A percentile compares a stretch with the other conserved stretches of the same genome.
Evolutionary conservation across 2,329 filamentous ascomycete species (phyloP).

Genomic region (Monosporascus sp.): DNA sequence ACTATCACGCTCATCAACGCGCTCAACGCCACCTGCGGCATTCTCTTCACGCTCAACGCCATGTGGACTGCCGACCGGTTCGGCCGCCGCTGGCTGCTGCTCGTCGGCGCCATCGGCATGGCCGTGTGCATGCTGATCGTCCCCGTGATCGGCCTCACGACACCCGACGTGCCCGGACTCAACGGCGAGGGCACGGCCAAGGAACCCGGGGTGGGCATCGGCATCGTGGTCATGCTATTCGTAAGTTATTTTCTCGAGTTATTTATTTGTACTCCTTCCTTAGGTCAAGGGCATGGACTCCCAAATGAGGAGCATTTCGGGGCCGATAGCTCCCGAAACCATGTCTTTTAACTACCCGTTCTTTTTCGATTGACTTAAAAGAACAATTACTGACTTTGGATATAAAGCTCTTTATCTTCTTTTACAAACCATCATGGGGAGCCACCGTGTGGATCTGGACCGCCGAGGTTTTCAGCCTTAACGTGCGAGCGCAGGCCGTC

Average conservation of each 20-base stretch:
- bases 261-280: no score
- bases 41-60: conserved; percentile 67
- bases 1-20: conserved; percentile 70
- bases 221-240: conserved; percentile 64
- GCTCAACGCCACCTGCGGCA: conserved; percentile 66
- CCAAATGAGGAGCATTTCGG: no score
- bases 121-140: conserved; percentile 65
- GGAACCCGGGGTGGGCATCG: conserved; percentile 54
- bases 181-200: conserved; percentile 35
- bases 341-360: no score
- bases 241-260: no score
- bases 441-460: conserved; percentile 69
- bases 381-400: no score
- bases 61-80: conserved; percentile 69
- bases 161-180: conserved; percentile 46
- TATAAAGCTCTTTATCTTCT: conserved; percentile 49
- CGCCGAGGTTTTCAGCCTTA: conserved; percentile 64
- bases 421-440: conserved; percentile 66
- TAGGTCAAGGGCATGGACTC: no score
- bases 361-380: no score
- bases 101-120: conserved; percentile 64
- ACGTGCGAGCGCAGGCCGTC: conserved; percentile 65
- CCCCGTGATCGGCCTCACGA: conserved; percentile 36
- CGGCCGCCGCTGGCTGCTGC: conserved; percentile 64
- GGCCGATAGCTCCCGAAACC: no score